These are phyloP conservation scores for Cupressus sempervirens DNA, from an alignment of 75 land plant species.

Conservation along the genomic window DNA sequence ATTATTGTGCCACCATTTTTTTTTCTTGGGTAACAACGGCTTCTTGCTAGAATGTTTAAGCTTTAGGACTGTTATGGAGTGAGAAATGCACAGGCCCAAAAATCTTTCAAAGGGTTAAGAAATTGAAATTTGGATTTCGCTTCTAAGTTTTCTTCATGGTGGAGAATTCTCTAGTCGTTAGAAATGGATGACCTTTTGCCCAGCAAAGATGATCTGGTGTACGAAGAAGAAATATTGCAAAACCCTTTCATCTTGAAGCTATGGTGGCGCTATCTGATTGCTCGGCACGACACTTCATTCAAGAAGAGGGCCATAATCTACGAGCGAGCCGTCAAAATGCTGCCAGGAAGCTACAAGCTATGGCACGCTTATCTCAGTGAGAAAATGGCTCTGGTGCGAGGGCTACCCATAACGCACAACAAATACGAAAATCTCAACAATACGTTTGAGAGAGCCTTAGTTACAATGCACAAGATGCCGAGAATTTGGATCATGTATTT, in stretches of 20 bases:
- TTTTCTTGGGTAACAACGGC: no score
- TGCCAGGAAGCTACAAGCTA: slow-evolving; percentile 90
- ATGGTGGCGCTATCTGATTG: slow-evolving; percentile 94
- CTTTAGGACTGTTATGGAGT: no score
- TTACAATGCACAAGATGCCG: slow-evolving; percentile 97
- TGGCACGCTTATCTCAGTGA: slow-evolving; percentile 92
- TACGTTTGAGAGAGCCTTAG: slow-evolving; percentile 91
- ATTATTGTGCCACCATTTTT: no score
- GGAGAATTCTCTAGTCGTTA: neutral
- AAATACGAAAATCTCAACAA: slow-evolving; percentile 71
- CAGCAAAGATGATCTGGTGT: slow-evolving; percentile 63
- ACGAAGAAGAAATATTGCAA: slow-evolving; percentile 87
- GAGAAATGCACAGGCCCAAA: no score
- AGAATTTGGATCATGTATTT: slow-evolving; percentile 86
- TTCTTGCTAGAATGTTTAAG: no score
- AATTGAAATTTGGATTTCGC: neutral
- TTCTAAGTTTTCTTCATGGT: no score
- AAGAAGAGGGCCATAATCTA: slow-evolving; percentile 61
- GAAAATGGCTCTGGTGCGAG: slow-evolving; percentile 55
- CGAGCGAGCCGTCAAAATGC: slow-evolving; percentile 77
- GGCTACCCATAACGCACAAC: slow-evolving; percentile 48
- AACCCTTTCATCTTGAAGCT: slow-evolving; percentile 79
- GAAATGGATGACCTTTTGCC: slow-evolving; percentile 57
- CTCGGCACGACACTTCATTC: slow-evolving; percentile 57
- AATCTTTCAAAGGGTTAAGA: neutral